Base-by-base conservation (phyloP, 2,329 filamentous ascomycete species). In the Hypoxylon sp. region DNA sequence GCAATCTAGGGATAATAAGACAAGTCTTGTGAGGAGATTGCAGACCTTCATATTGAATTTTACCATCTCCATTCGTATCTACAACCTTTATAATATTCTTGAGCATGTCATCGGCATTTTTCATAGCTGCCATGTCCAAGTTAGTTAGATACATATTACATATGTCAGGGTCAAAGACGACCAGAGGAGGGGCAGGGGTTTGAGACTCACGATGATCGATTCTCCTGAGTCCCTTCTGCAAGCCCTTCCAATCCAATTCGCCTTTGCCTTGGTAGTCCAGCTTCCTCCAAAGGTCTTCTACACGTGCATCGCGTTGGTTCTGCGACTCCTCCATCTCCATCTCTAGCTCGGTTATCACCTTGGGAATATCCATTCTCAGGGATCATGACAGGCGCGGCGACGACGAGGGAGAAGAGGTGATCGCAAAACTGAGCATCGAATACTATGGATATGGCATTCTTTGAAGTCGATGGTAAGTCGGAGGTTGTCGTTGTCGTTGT, bases 71-170 rank as follows among this genome's bases (percentile, higher is more conserved):
- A 68, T 92, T 91, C 50, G 86, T 88, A 69, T 99, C 94, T 57
- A 97, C 91, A 55, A 87, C 82, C 59, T 81, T 79, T 69, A 97
- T 81, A 50, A 97, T 89, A 66, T 89, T 86, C 67, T 84, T 82
- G 57, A 99, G 80, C 78, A 97, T 84, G 26, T 83, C 78, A 71
- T 96, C 89, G 68, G 94, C 94, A 79, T 97, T 94, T 77, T 97
- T 96, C 67, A 99, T 72, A 40, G 81, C 81, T 85, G 63, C 12
- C n/a, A 15, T 17, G 44, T 20, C n/a, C 32, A 40, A 32, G 46
- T 63, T 36, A 63, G 57, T 30, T 40, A 54, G 43, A 29, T n/a
- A n/a, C n/a, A n/a, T n/a, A n/a, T n/a, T n/a, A 40, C 8, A 29
- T 50, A 20, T 25, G 49, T 47, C 21, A 31, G 27, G 45, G 37